Base-by-base conservation (phyloP, 257 asterid species). In the Ilex asprella region DNA sequence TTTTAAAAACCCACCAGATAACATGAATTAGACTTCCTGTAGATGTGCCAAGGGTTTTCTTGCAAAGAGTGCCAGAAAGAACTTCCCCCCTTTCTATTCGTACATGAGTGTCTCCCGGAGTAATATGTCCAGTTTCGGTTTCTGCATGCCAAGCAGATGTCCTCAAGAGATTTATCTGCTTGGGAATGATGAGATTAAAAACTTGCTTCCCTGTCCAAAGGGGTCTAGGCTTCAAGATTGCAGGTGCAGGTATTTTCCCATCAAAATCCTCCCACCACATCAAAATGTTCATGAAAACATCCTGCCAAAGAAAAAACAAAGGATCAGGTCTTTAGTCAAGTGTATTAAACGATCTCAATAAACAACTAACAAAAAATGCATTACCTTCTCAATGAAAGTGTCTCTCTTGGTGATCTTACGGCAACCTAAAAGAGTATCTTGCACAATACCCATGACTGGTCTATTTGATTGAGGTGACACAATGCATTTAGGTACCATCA, bases 241-340 rank as follows among this genome's bases (percentile, higher is more conserved):
- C 89, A 57, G 99, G 99, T 62, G 97, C 97, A 11, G 99, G 99
- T 47, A 93, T 84, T 81, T 89, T 93, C 72, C 97, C 99, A 66
- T 93, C 99, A 68, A 93, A 93, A 85, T 93, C 99, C 75, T 89
- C 99, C 99, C 99, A 93, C 97, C 99, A 93, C 99, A 93, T 93
- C 65, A 93, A 82, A 56, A 84, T 93, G 77, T 93, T 93, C 99
- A 93, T 93, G 63, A 93, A 93, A 43, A 93, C 99, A 78, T 93
- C 99, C 97, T 93, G 84, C 72, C 72, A 57, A 21, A 67, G 61
- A 41, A 59, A 59, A 30, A 55, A 66, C 16, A 50, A 67, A 7
- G 52, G 62, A 55, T 39, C 8, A 35, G 41, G 41, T 21, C 27
- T 21, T 21, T 21, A 21, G 27, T 21, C 27, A 21, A 35, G 41